Evolutionary conservation across 2,329 filamentous ascomycete genomes (phyloP).

Genomic region (Cercospora janseana): DNA sequence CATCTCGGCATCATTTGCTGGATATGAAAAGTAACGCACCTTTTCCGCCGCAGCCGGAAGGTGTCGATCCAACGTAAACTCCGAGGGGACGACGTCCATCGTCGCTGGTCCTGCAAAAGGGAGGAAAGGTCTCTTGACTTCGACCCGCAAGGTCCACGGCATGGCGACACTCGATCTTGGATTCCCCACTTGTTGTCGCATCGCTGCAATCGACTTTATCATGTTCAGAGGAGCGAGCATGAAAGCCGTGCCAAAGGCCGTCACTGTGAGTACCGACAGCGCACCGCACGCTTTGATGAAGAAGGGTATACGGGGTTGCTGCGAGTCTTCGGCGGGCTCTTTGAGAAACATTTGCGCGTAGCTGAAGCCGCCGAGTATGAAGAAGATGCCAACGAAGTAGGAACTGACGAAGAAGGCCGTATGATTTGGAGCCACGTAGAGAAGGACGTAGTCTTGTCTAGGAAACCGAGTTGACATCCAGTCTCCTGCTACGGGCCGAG

Average conservation of each 20-base stretch:
- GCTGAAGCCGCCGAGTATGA: conserved; percentile 23
- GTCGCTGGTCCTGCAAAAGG: conserved; percentile 26
- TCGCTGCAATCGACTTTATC: conserved; percentile 24
- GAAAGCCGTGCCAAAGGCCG: conserved; percentile 20
- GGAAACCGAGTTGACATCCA: conserved; percentile 18
- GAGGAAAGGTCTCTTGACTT: conserved; percentile 20
- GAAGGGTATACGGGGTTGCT: conserved; percentile 10
- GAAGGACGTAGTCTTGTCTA: conserved; percentile 21
- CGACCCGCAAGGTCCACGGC: conserved; percentile 19
- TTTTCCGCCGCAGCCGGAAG: conserved; percentile 10
- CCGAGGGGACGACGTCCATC: conserved; percentile 11
- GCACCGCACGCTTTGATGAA: conserved; percentile 17
- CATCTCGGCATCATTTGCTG: conserved; percentile 3
- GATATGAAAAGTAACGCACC: conserved; percentile 14
- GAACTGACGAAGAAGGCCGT: conserved; percentile 26
- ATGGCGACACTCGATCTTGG: not conserved
- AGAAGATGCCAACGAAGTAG: conserved; percentile 19
- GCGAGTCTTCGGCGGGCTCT: conserved; percentile 15
- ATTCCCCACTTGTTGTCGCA: conserved; percentile 3
- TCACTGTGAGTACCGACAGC: conserved; percentile 15
- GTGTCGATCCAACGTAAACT: conserved; percentile 19
- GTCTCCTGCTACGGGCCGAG: conserved; percentile 7
- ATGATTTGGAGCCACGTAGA: conserved; percentile 31
- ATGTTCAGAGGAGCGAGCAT: conserved; percentile 27
- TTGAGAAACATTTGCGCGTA: conserved; percentile 22